These are phyloP conservation scores for Sordariomycetes sp. DNA, from an alignment of 2,329 filamentous ascomycete genomes.

Conservation along the genomic window DNA sequence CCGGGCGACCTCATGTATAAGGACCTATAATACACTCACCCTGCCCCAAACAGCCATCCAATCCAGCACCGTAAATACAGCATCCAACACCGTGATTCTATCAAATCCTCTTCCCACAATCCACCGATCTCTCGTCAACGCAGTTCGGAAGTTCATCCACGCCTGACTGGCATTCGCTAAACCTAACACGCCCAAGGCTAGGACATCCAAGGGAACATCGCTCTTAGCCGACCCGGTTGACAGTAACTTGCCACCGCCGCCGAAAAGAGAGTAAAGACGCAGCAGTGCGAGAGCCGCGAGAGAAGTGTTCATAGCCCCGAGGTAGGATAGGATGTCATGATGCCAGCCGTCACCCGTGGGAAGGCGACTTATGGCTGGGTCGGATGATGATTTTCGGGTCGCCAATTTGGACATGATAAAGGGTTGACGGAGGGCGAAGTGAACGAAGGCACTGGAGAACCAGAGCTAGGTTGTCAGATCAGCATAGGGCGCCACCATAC, in stretches of 20 bases:
- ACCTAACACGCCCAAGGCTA: constrained; percentile 12
- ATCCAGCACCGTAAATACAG: constrained; percentile 11
- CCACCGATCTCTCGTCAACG: constrained; percentile 9
- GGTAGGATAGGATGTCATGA: constrained; percentile 14
- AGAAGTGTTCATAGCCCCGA: constrained; percentile 13
- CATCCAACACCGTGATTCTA: constrained; percentile 13
- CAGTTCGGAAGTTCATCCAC: constrained; percentile 11
- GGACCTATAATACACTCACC: no score
- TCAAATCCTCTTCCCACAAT: constrained; percentile 17
- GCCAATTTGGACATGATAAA: constrained; percentile 10
- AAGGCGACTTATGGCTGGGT: constrained; percentile 5
- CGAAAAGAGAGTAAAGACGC: constrained; percentile 9
- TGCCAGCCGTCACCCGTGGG: constrained; percentile 12
- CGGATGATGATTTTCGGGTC: constrained; percentile 5
- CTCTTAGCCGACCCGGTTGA: constrained; percentile 7
- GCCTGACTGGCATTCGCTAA: constrained; percentile 15
- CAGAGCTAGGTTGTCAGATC: background rate
- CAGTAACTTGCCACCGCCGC: no score
- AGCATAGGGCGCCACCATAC: no score
- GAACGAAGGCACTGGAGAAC: constrained; percentile 9
- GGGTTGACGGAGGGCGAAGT: constrained; percentile 10
- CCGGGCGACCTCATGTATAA: no score
- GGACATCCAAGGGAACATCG: constrained; percentile 10
- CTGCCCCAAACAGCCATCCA: constrained; percentile 7
- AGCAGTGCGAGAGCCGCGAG: constrained; percentile 10